Evolutionary conservation across 805 yeast genomes (phyloP).

Genomic region (Metschnikowia gelsemii): DNA sequence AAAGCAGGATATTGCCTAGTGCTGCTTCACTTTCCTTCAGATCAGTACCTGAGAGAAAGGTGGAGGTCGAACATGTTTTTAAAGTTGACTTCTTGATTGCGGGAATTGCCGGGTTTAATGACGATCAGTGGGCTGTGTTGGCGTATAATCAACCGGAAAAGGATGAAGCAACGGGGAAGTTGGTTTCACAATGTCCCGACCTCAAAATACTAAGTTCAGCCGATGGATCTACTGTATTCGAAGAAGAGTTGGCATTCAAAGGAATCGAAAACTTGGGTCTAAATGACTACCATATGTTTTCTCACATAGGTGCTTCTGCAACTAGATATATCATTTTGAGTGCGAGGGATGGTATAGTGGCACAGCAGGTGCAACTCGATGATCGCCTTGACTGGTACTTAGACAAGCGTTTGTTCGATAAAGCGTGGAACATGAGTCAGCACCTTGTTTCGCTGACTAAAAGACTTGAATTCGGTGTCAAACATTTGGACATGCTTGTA

Average conservation of each 20-base stretch:
- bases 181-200: slow-evolving; percentile 60
- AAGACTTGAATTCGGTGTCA: slow-evolving; percentile 59
- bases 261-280: slow-evolving; percentile 57
- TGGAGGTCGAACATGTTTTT: slow-evolving; percentile 50
- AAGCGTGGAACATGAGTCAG: slow-evolving; percentile 79
- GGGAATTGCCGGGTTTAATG: slow-evolving; percentile 75
- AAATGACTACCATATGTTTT: slow-evolving; percentile 76
- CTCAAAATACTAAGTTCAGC: slow-evolving; percentile 62
- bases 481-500: slow-evolving; percentile 48
- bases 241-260: slow-evolving; percentile 71
- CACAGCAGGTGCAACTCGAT: slow-evolving; percentile 62
- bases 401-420: slow-evolving; percentile 50
- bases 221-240: slow-evolving; percentile 70
- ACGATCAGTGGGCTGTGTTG: slow-evolving; percentile 63
- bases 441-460: slow-evolving; percentile 50
- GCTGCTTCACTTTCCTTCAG: slow-evolving; percentile 55
- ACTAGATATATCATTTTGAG: slow-evolving; percentile 66
- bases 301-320: slow-evolving; percentile 41
- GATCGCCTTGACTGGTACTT: slow-evolving; percentile 77
- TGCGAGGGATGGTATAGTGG: slow-evolving; percentile 78
- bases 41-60: slow-evolving; percentile 40
- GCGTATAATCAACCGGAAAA: slow-evolving; percentile 47
- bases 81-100: slow-evolving; percentile 58
- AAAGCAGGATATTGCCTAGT: slow-evolving; percentile 46
- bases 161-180: slow-evolving; percentile 19